Evolutionary conservation across 2,329 filamentous ascomycete species (phyloP), one percentile per base, ranked within the genome.

Genomic region (Alternaria brassicicola): DNA sequence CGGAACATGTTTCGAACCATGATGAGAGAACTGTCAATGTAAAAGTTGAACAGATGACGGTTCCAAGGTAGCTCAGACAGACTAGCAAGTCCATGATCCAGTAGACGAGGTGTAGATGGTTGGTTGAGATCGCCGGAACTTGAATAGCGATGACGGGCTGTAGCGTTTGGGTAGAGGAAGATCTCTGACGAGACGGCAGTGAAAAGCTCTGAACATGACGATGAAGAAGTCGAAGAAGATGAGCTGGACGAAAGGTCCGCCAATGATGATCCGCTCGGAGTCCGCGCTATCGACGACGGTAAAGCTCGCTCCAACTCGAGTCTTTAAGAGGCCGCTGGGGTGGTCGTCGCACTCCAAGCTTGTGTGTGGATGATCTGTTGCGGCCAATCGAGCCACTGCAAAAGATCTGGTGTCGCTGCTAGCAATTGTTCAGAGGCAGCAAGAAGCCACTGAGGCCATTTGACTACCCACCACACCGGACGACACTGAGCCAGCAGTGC

Each of bases 181-280:
- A 5, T 60, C 59, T 21, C 58, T 60, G 21, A 56, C 39, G 3
- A 69, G 36, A 6, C 68, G 66, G 26, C 52, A 42, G 38, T 72
- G 68, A 25, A 73, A 70, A 1, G 66, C 38, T 4, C 31, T 57
- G 2, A 59, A 60, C 4, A 66, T 55, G 28, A 71, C 48, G 43
- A 82, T 75, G 71, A 85, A 85, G 59, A 83, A 72, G 4, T 74
- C 78, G 64, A 85, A 84, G 61, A 82, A 80, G 58, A 78, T 31
- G 17, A 85, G 70, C 55, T 85, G 82, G 25, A 84, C 67, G 17
- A 79, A 69, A 3, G 85, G 74, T 9, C 68, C 68, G 4, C 51
- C 59, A 21, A 71, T 57, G 46, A 71, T 68, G 46, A 68, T 55
- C 17, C 65, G 59, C n/a, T 67, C 59, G 28, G 2, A 12, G 39